Base-by-base conservation (phyloP, 2,329 filamentous ascomycete species). In the Colletotrichum australisinense region DNA sequence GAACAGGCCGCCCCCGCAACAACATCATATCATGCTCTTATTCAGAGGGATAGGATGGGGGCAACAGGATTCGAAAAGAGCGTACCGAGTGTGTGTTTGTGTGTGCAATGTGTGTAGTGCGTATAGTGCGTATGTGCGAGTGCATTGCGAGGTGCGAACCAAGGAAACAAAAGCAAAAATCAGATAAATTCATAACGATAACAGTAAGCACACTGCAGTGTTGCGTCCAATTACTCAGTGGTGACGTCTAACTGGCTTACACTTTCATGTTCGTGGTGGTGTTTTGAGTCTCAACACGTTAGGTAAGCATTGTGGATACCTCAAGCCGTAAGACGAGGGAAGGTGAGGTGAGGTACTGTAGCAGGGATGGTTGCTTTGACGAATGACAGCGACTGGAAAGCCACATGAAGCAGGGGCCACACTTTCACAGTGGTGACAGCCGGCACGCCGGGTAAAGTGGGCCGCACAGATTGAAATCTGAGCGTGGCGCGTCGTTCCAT, bases 401-500 rank as follows among this genome's bases (percentile, higher is more conserved):
- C 24, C 60, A 63, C 11, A 8, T 3, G 12, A 9, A 14, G 62
- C 67, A 70, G 35, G 28, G 42, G 26, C 67, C 53, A 59, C 6
- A 7, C 1, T 12, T 4, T 35, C 52, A 46, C 35, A 38, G 35
- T 38, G 12, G 35, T 38, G 12, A 38, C 35, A 46, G 42, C 42
- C 42, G 42, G 19, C 42, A 46, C 42, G 42, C 42, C 14, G 24
- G 38, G 26, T 38, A 62, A 62, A 56, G 60, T 70, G 70, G 70
- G 49, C 30, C 64, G 52, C 53, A 46, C 16, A 46, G 24, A 52
- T 63, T 63, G 30, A 57, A 59, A 69, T 65, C 55, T 62, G 57
- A 73, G 62, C 59, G 56, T 67, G 68, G 72, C 58, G 72, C 63
- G 68, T 72, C 35, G 35, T 62, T 26, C 16, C 16, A 19, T 56